Base-by-base conservation (phyloP, 2,329 filamentous ascomycete species). In the Coleophoma crateriformis region DNA sequence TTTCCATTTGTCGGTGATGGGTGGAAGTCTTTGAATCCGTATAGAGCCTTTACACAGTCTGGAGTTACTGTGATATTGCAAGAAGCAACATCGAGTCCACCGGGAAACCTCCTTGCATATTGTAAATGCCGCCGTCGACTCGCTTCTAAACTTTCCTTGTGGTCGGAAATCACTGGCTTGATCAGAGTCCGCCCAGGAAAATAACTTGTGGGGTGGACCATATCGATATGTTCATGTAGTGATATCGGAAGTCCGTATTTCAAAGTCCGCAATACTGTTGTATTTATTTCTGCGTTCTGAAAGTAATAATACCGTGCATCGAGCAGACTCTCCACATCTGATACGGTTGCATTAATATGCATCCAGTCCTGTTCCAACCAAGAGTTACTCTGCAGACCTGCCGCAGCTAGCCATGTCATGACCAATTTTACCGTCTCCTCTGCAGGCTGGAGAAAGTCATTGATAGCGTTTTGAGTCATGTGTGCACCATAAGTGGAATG, bases 291-390 rank as follows among this genome's bases (percentile, higher is more conserved):
- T 3, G 49, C 52, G 55, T 61, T 56, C n/a, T 53, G 43, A 51
- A 57, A 66, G 17, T 55, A 50, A 20, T 53, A 46, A 47, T 61
- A 66, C 43, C 58, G 53, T 3, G 64, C 54, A 8, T 60, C 46
- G 10, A 66, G 55, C 3, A 66, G 57, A 7, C 52, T 51, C 41
- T 64, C 58, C 1, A 57, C 61, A 42, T 58, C 44, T 13, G 52
- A 51, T 40, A 65, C 50, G 2, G 59, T 62, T 7, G 56, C 53
- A 11, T 57, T 52, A 33, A 63, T 44, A 34, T 54, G 52, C n/a
- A 66, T 71, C 74, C 76, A 81, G 55, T 81, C 78, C 58, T 74
- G 74, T 40, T 77, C 74, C 1, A 74, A 65, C 42, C 20, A 45
- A 56, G 67, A 76, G 60, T 77, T 74, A 20, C 58, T 58, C 2